Base-by-base conservation (phyloP, 805 yeast genomes). In the Diddensiella santjacobensis region DNA sequence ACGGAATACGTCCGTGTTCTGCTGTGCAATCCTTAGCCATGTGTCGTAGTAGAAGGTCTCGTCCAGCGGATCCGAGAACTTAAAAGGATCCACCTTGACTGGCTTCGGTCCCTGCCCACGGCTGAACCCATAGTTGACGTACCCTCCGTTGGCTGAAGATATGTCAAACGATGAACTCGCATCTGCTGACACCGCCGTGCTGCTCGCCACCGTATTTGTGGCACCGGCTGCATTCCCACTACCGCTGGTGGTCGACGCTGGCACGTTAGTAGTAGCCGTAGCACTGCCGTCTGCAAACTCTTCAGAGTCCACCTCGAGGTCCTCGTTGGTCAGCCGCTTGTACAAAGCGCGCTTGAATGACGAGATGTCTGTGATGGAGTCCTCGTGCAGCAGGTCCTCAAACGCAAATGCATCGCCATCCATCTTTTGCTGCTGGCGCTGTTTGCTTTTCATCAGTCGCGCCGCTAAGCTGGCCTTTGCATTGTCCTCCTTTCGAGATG, bases 21-120 rank as follows among this genome's bases (percentile, higher is more conserved):
- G 75, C 45, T 84, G 71, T 0, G 99, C 97, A 58, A 79, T 80
- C 3, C 83, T 83, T 62, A 74, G 78, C 96, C 96, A 91, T 4
- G 83, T 64, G 57, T 88, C 96, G 57, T 86, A 90, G 59, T 80
- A 87, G 63, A 93, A 93, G 1, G 78, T 78, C n/a, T 78, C 84
- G 50, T 77, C 79, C 42, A 93, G 63, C 0, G 99, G 99, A 67
- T 93, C 99, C 49, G 78, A 83, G 63, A 93, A 89, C 1, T 79
- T 71, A 65, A 87, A 90, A 0, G 99, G 99, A 63, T 89, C 97
- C 52, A 93, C 75, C 49, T 22, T 53, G 83, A 52, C 13, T 13
- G 31, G 31, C 13, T 26, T 26, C 8, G 31, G 31, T 13, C 8
- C 13, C 8, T 26, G 11, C n/a, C n/a, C n/a, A n/a, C n/a, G n/a